These are phyloP conservation scores for Cucurbitaria berberidis DNA, from an alignment of 2,329 filamentous ascomycete species.

Conservation along the genomic window DNA sequence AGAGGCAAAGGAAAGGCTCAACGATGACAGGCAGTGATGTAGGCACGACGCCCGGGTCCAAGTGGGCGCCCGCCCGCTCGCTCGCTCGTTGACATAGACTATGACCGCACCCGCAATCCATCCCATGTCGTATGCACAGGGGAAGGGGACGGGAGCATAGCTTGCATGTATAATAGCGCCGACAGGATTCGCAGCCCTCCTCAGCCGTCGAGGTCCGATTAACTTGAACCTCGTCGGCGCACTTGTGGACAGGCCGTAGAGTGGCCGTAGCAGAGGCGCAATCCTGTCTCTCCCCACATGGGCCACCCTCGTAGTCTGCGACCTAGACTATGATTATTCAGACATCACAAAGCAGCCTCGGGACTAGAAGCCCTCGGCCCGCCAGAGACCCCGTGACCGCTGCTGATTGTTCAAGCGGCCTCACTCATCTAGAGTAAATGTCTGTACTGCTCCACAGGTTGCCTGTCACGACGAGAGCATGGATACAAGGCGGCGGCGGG, in stretches of 20 bases:
- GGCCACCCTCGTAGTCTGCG: constrained; percentile 15
- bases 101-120: constrained; percentile 4
- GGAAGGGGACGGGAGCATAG: constrained; percentile 23
- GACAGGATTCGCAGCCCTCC: constrained; percentile 28
- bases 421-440: background rate
- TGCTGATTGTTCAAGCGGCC: background rate
- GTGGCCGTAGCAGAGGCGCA: background rate
- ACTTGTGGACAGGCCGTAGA: background rate
- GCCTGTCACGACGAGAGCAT: constrained; percentile 5
- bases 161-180: constrained; percentile 31
- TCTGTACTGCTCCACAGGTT: constrained; percentile 1
- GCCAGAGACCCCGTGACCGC: background rate
- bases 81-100: constrained; percentile 6
- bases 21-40: constrained; percentile 25
- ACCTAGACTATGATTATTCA: constrained; percentile 35
- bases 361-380: too few species aligned
- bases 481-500: background rate
- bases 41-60: constrained; percentile 4
- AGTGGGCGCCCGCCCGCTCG: too few species aligned
- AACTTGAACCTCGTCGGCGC: constrained; percentile 9
- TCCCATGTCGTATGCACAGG: constrained; percentile 14
- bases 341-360: constrained; percentile 42
- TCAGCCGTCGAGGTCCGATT: constrained; percentile 13
- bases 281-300: constrained; percentile 30
- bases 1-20: constrained; percentile 9